A percentile compares a stretch with the other conserved stretches of the same genome.
phyloP scores from a whole-genome alignment of 2,329 filamentous ascomycete species.

The Phoma sp. region DNA sequence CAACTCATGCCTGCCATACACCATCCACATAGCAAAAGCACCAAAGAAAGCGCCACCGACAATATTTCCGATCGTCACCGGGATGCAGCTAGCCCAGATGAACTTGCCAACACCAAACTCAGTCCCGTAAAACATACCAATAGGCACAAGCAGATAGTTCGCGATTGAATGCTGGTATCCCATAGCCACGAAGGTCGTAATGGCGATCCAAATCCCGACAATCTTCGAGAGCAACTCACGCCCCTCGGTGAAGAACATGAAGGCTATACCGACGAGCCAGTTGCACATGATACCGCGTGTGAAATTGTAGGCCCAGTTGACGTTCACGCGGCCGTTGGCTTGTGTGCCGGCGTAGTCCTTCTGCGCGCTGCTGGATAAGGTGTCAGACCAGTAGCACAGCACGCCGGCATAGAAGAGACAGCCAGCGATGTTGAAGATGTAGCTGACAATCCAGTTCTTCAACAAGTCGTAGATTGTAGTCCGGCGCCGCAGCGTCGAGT shows the following conservation, averaged over 20 bases:
- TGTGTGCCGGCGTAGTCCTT: conserved; percentile 14
- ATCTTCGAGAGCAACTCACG: conserved; percentile 14
- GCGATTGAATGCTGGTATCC: conserved; percentile 16
- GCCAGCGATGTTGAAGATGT: conserved; percentile 16
- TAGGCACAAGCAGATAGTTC: conserved; percentile 13
- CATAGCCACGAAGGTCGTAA: conserved; percentile 13
- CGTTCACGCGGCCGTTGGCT: conserved; percentile 11
- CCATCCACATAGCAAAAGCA: conserved; percentile 13
- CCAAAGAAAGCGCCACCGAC: conserved; percentile 16
- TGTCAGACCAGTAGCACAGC: conserved; percentile 20
- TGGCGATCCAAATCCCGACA: conserved; percentile 15
- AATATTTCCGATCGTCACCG: conserved; percentile 13
- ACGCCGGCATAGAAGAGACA: conserved; percentile 22
- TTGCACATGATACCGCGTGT: conserved; percentile 17
- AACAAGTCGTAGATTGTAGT: conserved; percentile 15
- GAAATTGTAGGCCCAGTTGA: conserved; percentile 18
- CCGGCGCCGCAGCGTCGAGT: conserved; percentile 13
- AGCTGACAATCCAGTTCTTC: conserved; percentile 20
- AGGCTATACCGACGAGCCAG: conserved; percentile 13
- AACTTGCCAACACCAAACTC: conserved; percentile 13
- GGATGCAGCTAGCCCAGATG: conserved; percentile 17
- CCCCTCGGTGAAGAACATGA: conserved; percentile 11
- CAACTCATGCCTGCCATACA: conserved; percentile 14
- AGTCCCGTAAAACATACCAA: conserved; percentile 18
- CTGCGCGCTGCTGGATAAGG: conserved; percentile 17